These are phyloP conservation scores for Mortierella alpina DNA, from an alignment of 192 early-diverging fungal species.

Conservation along the genomic window DNA sequence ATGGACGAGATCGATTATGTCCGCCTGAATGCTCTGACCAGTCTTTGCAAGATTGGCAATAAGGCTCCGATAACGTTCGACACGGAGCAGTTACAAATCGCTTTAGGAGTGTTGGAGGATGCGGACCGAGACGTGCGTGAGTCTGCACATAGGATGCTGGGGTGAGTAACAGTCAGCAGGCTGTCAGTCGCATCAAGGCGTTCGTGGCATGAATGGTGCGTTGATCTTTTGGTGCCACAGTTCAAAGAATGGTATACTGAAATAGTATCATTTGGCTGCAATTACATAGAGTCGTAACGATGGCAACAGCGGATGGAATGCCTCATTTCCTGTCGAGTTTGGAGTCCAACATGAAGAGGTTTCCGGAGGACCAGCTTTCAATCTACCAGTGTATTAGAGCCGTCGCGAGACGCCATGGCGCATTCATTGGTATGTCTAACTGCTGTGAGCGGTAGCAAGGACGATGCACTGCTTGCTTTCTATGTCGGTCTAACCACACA, in stretches of 20 bases:
- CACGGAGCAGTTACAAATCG: conserved; percentile 79
- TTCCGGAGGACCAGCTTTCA: conserved; percentile 74
- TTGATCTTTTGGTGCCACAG: no score
- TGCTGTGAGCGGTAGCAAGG: background rate
- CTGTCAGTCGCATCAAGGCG: no score
- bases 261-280: background rate
- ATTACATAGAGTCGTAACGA: conserved; percentile 56
- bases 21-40: conserved; percentile 82
- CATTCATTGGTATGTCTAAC: conserved; percentile 58
- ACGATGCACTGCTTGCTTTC: background rate
- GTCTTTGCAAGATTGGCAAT: conserved; percentile 77
- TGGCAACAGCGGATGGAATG: conserved; percentile 57
- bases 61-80: conserved; percentile 67
- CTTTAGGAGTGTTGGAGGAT: conserved; percentile 84
- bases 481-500: no score
- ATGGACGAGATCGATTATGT: conserved; percentile 94
- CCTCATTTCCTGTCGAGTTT: conserved; percentile 68
- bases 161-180: conserved; percentile 53
- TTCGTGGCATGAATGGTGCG: no score
- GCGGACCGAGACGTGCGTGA: conserved; percentile 71
- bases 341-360: conserved; percentile 68
- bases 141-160: conserved; percentile 79
- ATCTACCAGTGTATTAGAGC: conserved; percentile 75
- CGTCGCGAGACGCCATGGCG: conserved; percentile 72
- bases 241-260: no score